These are phyloP conservation scores for Alternaria brassicicola DNA, from an alignment of 2,329 filamentous ascomycete genomes.

Conservation along the genomic window DNA sequence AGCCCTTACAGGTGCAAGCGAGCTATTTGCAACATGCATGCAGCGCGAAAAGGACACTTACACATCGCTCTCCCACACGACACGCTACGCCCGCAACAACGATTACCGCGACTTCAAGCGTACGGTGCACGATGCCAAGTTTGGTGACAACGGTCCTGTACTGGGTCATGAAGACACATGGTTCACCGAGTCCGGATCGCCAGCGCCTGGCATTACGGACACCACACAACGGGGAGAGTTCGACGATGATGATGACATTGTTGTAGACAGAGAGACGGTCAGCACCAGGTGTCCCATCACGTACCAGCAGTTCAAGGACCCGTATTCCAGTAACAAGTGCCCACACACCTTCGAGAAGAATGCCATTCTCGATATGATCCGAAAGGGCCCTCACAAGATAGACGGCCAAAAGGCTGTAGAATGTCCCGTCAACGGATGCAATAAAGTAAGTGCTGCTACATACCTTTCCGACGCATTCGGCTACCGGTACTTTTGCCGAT, in stretches of 20 bases:
- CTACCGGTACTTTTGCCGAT: neutral
- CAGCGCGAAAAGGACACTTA: constrained; percentile 53
- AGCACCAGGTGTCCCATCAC: constrained; percentile 75
- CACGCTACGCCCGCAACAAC: constrained; percentile 64
- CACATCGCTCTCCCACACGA: constrained; percentile 44
- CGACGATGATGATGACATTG: constrained; percentile 70
- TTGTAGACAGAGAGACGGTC: constrained; percentile 67
- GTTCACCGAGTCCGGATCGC: constrained; percentile 62
- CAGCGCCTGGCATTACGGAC: constrained; percentile 51
- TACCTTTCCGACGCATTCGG: neutral
- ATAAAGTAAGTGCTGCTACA: constrained; percentile 45
- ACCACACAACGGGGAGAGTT: constrained; percentile 36
- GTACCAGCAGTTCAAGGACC: constrained; percentile 67
- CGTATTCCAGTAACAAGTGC: constrained; percentile 70
- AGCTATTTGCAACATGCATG: constrained; percentile 48
- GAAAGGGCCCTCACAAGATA: constrained; percentile 25
- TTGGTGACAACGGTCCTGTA: constrained; percentile 60
- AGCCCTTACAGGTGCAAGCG: constrained; percentile 41
- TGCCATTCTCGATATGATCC: constrained; percentile 64
- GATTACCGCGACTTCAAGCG: constrained; percentile 66
- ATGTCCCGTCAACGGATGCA: constrained; percentile 71
- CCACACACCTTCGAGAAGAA: constrained; percentile 74
- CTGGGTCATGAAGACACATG: constrained; percentile 65
- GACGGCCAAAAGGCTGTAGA: constrained; percentile 48
- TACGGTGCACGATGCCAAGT: constrained; percentile 65